A percentile compares a stretch with the other conserved stretches of the same genome.
Conservation (phyloP, 177 flowering plant species). For the Vitis hybrid region DNA sequence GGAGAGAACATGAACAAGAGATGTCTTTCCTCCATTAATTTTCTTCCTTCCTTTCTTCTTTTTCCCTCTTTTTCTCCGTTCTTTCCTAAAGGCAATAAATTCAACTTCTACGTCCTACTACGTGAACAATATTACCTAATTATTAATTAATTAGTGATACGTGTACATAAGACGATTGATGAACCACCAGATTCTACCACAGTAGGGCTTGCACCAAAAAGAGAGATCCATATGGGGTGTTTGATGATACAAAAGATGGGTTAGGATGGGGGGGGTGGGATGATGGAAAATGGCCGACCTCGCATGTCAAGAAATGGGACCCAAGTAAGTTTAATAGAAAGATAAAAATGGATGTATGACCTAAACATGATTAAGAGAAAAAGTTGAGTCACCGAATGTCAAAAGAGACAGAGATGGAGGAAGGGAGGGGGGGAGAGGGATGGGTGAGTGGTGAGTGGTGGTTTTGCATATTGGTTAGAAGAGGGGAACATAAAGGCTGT, state of each 20-base stretch:
- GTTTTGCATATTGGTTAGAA: slow-evolving; percentile 13
- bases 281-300: slow-evolving; percentile 19
- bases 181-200: no score
- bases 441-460: background rate
- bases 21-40: slow-evolving; percentile 22
- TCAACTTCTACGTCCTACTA: slow-evolving; percentile 17
- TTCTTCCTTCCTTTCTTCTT: slow-evolving; percentile 6
- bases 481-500: slow-evolving; percentile 78
- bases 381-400: slow-evolving; percentile 35
- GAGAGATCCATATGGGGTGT: slow-evolving; percentile 5
- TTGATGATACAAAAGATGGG: no score
- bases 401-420: slow-evolving; percentile 25
- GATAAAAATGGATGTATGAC: slow-evolving; percentile 11
- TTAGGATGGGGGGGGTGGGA: background rate
- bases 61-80: slow-evolving; percentile 12
- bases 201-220: slow-evolving; percentile 4
- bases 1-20: slow-evolving; percentile 44
- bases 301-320: slow-evolving; percentile 21
- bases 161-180: background rate
- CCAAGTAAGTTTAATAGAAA: slow-evolving; percentile 5
- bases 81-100: slow-evolving; percentile 15
- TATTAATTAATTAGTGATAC: background rate
- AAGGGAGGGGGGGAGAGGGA: slow-evolving; percentile 13
- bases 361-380: slow-evolving; percentile 33
- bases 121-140: no score